Evolutionary conservation across 371 early-diverging fungal genomes (phyloP).

Genomic region (Mucor mucedo): DNA sequence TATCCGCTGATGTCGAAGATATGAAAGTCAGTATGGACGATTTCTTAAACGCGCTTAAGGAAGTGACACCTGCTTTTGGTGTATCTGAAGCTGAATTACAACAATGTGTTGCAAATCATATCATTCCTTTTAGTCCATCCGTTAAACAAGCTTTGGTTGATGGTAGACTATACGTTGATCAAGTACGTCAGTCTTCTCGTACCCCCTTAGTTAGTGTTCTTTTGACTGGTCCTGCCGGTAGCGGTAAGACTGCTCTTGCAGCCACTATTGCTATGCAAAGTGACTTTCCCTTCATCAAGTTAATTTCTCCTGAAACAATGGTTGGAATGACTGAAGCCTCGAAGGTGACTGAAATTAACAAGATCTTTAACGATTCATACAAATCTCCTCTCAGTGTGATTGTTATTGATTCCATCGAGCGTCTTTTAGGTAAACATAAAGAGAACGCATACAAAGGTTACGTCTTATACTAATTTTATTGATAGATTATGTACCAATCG

Average conservation of each 20-base stretch:
- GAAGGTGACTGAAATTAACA: constrained; percentile 93
- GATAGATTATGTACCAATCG: constrained; percentile 97
- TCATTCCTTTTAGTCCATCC: constrained; percentile 80
- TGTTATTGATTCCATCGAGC: constrained; percentile 97
- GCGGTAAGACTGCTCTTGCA: constrained; percentile 98
- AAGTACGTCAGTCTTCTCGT: constrained; percentile 80
- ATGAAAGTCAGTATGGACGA: constrained; percentile 94
- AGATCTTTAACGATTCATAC: constrained; percentile 97
- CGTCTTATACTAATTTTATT: neutral
- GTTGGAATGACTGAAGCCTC: constrained; percentile 95
- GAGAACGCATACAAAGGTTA: neutral
- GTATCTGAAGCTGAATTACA: constrained; percentile 92
- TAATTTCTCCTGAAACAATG: constrained; percentile 97
- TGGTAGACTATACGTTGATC: constrained; percentile 85
- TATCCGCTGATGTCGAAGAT: constrained; percentile 82
- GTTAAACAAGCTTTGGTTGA: constrained; percentile 81
- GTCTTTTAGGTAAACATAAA: constrained; percentile 71
- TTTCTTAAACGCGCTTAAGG: constrained; percentile 94
- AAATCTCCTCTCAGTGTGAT: constrained; percentile 96
- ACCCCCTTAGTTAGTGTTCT: constrained; percentile 91
- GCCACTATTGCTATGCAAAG: constrained; percentile 95
- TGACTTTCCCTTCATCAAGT: constrained; percentile 98
- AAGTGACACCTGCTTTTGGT: constrained; percentile 99
- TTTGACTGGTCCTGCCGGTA: constrained; percentile 88
- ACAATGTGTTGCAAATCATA: constrained; percentile 83